These are phyloP conservation scores for Hymenoscyphus infarciens DNA, from an alignment of 2,329 filamentous ascomycete species.

Conservation along the genomic window DNA sequence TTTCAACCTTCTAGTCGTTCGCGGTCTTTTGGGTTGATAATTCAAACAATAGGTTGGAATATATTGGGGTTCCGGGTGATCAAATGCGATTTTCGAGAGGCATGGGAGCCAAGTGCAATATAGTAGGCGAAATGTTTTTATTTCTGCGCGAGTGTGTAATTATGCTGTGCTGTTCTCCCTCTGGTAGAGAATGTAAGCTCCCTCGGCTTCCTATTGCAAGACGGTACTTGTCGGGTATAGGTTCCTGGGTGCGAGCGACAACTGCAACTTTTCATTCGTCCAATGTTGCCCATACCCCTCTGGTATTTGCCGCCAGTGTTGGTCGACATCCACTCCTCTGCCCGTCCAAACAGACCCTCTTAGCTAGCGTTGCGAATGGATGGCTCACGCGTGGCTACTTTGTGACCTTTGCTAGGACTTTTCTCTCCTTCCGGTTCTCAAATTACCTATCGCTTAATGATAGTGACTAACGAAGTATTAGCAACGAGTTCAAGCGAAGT, in stretches of 20 bases:
- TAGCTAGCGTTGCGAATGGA: neutral
- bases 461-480: conserved; percentile 48
- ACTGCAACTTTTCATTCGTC: conserved; percentile 1
- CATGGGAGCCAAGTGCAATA: neutral
- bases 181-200: neutral
- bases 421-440: neutral
- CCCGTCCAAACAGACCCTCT: neutral
- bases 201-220: neutral
- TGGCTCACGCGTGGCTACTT: neutral
- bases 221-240: neutral
- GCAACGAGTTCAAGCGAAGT: conserved; percentile 3
- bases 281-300: neutral
- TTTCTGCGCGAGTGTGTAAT: neutral
- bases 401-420: neutral
- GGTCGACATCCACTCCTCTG: neutral
- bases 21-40: neutral
- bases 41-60: neutral
- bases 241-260: neutral
- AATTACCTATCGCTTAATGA: conserved; percentile 59
- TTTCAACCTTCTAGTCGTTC: neutral
- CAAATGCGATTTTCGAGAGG: neutral
- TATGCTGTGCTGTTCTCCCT: neutral
- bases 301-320: neutral
- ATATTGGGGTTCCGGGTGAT: neutral
- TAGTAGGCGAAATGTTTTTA: neutral